Evolutionary conservation across 2,329 filamentous ascomycete species (phyloP), one percentile per base, ranked within the genome.

Genomic region (Venturia effusa): DNA sequence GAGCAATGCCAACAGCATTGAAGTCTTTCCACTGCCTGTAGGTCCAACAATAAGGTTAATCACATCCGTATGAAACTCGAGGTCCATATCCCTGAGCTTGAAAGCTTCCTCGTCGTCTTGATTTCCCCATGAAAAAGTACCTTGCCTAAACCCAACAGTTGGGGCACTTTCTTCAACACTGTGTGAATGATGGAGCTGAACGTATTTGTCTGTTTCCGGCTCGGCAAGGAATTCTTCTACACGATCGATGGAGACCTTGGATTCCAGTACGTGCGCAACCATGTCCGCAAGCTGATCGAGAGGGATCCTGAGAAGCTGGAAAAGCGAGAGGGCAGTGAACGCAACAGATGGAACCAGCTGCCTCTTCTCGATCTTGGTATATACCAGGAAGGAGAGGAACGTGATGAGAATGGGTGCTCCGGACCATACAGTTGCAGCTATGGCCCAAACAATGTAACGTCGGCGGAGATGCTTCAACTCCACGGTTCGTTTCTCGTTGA

Each of bases 231-330:
- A 99, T 69, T 96, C 89, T 72, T 99, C 93, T 8, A 99, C 90
- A 80, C 94, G 92, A 71, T 97, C 92, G 61, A 99, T 87, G 0
- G 94, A 99, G 24, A 99, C 93, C 77, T 96, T 96, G 30, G 92
- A 90, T 76, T 99, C 94, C 77, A 97, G 92, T 4, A 99, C 92
- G 76, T 97, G 94, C 13, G 94, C 94, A 71, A 97, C 88, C 94
- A 99, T 99, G 75, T 99, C 94, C 61, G 94, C 94, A 63, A 99
- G 83, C 76, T 97, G 93, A 74, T 99, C 94, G 57, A 99, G 80
- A 4, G 94, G 94, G 62, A 97, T 90, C 59, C 94, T 88, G 17
- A 99, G 85, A 48, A 99, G 85, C 73, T 92, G 92, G 75, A 99
- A 99, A 67, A 99, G 86, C 0, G 94, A 97, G 63, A 99, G 87